Evolutionary conservation across 768 basidiomycete species (phyloP).

Genomic region (Sporobolomyces pararoseus): DNA sequence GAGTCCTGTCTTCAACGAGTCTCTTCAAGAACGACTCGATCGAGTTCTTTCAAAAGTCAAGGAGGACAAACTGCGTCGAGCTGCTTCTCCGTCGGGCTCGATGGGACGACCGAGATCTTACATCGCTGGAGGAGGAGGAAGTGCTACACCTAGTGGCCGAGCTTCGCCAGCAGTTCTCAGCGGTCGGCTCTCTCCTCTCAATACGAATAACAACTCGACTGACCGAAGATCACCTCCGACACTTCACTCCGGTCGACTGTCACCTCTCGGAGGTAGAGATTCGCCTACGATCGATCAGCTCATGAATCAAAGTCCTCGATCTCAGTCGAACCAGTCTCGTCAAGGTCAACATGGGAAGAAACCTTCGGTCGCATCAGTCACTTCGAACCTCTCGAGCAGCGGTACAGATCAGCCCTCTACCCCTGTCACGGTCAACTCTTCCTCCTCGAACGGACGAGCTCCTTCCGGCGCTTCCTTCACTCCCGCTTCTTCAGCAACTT

Average conservation of each 20-base stretch:
- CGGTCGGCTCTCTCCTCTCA: constrained; percentile 8
- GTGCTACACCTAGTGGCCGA: constrained; percentile 18
- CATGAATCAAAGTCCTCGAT: constrained; percentile 13
- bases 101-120: constrained; percentile 22
- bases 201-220: neutral
- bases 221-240: constrained; percentile 12
- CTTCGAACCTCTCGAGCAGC: constrained; percentile 25
- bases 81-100: neutral
- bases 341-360: constrained; percentile 35
- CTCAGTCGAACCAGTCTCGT: constrained; percentile 3
- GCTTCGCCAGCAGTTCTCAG: constrained; percentile 19
- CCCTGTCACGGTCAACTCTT: constrained; percentile 26
- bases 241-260: constrained; percentile 19
- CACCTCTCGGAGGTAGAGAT: constrained; percentile 24
- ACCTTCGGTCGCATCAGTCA: constrained; percentile 40
- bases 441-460: constrained; percentile 11
- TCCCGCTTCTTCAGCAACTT: constrained; percentile 30
- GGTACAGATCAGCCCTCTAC: constrained; percentile 35
- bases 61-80: constrained; percentile 34
- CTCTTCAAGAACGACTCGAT: constrained; percentile 50
- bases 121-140: constrained; percentile 12
- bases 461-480: constrained; percentile 25
- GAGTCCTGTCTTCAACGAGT: constrained; percentile 40
- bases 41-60: constrained; percentile 51
- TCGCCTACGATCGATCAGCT: constrained; percentile 40